Conservation (phyloP, 352 stramenopile species). For the Pythium volutum region DNA sequence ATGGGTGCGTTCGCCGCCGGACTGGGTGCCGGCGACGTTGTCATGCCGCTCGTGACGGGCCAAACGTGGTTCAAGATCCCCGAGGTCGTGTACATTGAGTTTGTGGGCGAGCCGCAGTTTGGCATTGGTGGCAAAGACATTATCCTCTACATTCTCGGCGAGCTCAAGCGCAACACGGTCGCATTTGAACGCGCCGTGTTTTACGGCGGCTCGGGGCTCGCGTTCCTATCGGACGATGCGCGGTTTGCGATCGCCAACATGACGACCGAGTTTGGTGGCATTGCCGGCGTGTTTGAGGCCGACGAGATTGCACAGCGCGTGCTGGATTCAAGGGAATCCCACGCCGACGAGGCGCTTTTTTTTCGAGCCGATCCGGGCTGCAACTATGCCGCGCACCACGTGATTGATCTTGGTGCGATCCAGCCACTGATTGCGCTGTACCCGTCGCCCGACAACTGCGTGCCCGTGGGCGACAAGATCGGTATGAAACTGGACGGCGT, state of each 20-base stretch:
- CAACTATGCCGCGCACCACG: slow-evolving; percentile 68
- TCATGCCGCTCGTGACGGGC: slow-evolving; percentile 80
- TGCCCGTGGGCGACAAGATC: slow-evolving; percentile 59
- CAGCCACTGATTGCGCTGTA: slow-evolving; percentile 69
- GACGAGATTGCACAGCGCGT: slow-evolving; percentile 72
- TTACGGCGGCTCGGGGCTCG: slow-evolving; percentile 62
- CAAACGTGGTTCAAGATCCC: slow-evolving; percentile 87
- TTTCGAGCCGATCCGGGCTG: slow-evolving; percentile 65
- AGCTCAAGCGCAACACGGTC: slow-evolving; percentile 82
- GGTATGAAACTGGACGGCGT: slow-evolving; percentile 78
- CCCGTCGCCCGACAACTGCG: slow-evolving; percentile 80
- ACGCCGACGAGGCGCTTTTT: slow-evolving; percentile 72
- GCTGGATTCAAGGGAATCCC: slow-evolving; percentile 43
- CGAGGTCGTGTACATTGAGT: slow-evolving; percentile 77
- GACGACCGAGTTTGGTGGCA: slow-evolving; percentile 80
- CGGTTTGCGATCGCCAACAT: slow-evolving; percentile 83
- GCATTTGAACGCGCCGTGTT: slow-evolving; percentile 79
- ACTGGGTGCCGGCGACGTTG: slow-evolving; percentile 70
- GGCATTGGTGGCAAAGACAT: slow-evolving; percentile 82
- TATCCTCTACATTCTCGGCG: slow-evolving; percentile 73
- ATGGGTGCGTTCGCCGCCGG: slow-evolving; percentile 76
- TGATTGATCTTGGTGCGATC: slow-evolving; percentile 64
- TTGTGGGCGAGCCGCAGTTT: slow-evolving; percentile 56
- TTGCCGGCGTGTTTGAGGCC: slow-evolving; percentile 76
- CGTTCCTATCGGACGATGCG: slow-evolving; percentile 69